Percentiles rank a stretch among this genome's conserved stretches.
Conservation (phyloP, 352 stramenopile genomes). For the Globisporangium viniferum region DNA sequence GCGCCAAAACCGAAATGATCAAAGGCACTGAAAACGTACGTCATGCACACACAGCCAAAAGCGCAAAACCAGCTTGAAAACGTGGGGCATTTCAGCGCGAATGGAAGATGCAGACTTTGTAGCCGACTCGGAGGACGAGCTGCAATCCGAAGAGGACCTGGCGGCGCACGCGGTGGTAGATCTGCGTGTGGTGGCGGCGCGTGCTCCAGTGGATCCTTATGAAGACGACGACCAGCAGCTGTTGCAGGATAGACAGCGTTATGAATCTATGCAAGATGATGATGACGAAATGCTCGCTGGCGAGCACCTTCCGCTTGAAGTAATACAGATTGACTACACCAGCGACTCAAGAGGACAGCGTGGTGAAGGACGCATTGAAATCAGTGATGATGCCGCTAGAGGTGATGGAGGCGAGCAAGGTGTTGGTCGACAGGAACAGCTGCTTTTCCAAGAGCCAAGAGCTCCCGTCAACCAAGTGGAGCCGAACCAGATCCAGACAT, state of each 20-base stretch:
- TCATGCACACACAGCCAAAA: no score
- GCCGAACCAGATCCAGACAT: background rate
- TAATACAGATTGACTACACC: background rate
- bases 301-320: background rate
- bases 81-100: background rate
- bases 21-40: no score
- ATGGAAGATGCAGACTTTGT: constrained; percentile 61
- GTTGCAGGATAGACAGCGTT: background rate
- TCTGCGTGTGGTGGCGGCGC: background rate
- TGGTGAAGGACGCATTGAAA: no score
- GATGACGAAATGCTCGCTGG: background rate
- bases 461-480: background rate
- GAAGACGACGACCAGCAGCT: background rate
- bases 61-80: no score
- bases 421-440: background rate
- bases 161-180: background rate
- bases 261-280: background rate
- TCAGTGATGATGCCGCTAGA: background rate
- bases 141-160: constrained; percentile 3
- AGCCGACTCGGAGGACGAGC: constrained; percentile 42
- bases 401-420: background rate
- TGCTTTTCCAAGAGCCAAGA: background rate
- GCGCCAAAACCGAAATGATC: no score
- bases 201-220: background rate
- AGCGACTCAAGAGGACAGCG: no score